Evolutionary conservation across 768 basidiomycete genomes (phyloP).

Genomic region (Goffeauzyma gilvescens): DNA sequence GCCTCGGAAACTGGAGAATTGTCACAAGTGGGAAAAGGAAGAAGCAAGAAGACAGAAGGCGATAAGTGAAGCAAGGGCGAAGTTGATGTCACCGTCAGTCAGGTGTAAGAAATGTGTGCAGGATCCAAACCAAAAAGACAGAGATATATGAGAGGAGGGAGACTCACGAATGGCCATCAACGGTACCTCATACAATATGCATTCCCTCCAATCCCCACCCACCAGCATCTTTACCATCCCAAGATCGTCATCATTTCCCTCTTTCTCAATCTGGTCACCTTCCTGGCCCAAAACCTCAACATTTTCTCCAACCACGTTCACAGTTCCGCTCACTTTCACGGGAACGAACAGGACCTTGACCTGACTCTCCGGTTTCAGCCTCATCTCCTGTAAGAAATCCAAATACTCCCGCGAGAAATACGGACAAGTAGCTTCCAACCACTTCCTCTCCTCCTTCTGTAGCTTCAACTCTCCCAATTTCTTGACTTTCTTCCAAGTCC

Average conservation of each 20-base stretch:
- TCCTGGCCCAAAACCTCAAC: background rate
- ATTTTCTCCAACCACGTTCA: background rate
- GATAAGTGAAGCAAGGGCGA: no score
- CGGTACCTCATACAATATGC: slow-evolving; percentile 86
- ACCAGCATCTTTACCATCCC: slow-evolving; percentile 53
- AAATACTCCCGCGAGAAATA: slow-evolving; percentile 58
- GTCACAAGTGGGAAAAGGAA: slow-evolving; percentile 8
- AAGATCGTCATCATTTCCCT: slow-evolving; percentile 27
- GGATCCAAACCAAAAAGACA: no score
- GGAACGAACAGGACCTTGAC: slow-evolving; percentile 50
- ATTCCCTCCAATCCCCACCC: slow-evolving; percentile 26
- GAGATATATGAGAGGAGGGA: background rate
- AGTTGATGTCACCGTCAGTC: no score
- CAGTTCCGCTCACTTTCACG: background rate
- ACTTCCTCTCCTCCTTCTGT: slow-evolving; percentile 44
- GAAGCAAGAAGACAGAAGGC: background rate
- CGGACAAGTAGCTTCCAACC: slow-evolving; percentile 51
- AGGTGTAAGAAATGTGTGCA: no score
- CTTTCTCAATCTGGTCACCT: background rate
- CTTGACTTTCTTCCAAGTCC: slow-evolving; percentile 41
- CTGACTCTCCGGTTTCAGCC: slow-evolving; percentile 38
- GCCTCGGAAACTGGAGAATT: slow-evolving; percentile 48
- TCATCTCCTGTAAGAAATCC: slow-evolving; percentile 41
- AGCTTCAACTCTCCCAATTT: slow-evolving; percentile 51
- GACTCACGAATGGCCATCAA: slow-evolving; percentile 54